Base-by-base conservation (phyloP, 2,329 filamentous ascomycete genomes). In the Xylariaceae sp. region DNA sequence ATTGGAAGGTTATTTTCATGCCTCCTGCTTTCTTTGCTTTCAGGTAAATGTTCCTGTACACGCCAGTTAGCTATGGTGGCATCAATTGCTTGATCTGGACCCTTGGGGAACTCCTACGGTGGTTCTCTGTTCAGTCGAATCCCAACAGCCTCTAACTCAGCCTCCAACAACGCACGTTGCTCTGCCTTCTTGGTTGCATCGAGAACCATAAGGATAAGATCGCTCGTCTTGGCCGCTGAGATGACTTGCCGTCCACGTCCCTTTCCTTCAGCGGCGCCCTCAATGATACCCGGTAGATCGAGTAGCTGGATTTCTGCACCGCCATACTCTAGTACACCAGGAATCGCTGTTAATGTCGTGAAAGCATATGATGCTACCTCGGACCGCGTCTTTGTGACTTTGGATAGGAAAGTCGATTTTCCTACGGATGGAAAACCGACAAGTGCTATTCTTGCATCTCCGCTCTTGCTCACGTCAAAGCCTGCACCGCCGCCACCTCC, bases 401-500 rank as follows among this genome's bases (percentile, higher is more conserved):
- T 97, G 45, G 92, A 97, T n/a, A 99, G 72, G 68, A 99, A 97
- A 0, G 94, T 99, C 2, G 94, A 99, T 76, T 99, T 99, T 70
- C 94, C 94, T 47, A 99, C 94, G 0, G 95, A 99, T 0, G 95
- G 94, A 64, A 99, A 99, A n/a, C 94, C 94, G 48, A 99, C 95
- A 2, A 99, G 83, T 1, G 95, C 91, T 73, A 99, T 97, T 66
- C 94, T 86, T 13, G 94, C 94, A 77, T 99, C 94, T 58, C 94
- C 94, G 60, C 88, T 93, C 74, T 99, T 99, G 70, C 88, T 94
- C 40, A 99, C 94, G 67, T 93, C 89, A 70, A 95, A 99, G 10
- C 94, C 94, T 2, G 87, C 75, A 19, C 94, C 93, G 14, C 84
- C 88, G 11, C 89, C 87, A 14, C 84, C 81, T 34, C 90, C 89